A percentile compares a stretch with the other conserved stretches of the same genome.
These are phyloP conservation scores for Colletotrichum sansevieriae DNA, from an alignment of 2,329 filamentous ascomycete genomes.

Conservation along the genomic window DNA sequence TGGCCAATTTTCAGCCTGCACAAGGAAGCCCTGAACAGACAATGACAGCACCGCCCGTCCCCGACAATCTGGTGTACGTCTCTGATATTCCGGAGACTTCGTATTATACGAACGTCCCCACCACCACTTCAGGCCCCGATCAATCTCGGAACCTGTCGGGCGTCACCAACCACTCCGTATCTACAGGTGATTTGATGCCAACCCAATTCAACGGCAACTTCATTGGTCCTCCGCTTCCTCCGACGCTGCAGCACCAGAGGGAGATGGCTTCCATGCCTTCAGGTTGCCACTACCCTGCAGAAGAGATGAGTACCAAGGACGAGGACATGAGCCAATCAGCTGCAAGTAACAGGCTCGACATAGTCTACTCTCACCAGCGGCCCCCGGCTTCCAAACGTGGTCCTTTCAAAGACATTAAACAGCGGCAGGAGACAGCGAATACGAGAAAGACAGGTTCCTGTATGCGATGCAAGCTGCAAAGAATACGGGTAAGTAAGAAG, in stretches of 20 bases:
- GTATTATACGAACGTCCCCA: constrained; percentile 44
- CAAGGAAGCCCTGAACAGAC: constrained; percentile 49
- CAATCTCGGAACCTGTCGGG: constrained; percentile 1
- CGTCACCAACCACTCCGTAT: constrained; percentile 8
- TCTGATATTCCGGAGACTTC: constrained; percentile 44
- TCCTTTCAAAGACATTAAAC: constrained; percentile 66
- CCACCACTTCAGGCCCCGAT: constrained; percentile 11
- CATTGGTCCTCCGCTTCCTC: constrained; percentile 23
- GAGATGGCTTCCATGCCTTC: constrained; percentile 11
- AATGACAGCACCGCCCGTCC: constrained; percentile 45
- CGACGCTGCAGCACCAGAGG: constrained; percentile 18
- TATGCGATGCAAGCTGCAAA: constrained; percentile 72
- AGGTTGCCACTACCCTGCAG: constrained; percentile 38
- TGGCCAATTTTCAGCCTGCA: constrained; percentile 53
- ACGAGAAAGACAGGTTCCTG: constrained; percentile 71
- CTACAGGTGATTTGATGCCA: constrained; percentile 18
- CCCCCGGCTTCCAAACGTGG: constrained; percentile 59
- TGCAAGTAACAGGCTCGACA: constrained; percentile 46
- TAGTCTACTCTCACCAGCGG: constrained; percentile 52
- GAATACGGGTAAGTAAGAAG: constrained; percentile 66
- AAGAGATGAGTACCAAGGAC: constrained; percentile 41
- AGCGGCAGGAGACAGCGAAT: constrained; percentile 67
- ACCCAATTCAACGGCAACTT: constrained; percentile 19
- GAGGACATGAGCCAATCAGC: constrained; percentile 18
- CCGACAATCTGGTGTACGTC: constrained; percentile 59